Percentiles rank a stretch among this genome's conserved stretches.
Conservation (phyloP, 2,329 filamentous ascomycete species). For the Scytalidium sp. region DNA sequence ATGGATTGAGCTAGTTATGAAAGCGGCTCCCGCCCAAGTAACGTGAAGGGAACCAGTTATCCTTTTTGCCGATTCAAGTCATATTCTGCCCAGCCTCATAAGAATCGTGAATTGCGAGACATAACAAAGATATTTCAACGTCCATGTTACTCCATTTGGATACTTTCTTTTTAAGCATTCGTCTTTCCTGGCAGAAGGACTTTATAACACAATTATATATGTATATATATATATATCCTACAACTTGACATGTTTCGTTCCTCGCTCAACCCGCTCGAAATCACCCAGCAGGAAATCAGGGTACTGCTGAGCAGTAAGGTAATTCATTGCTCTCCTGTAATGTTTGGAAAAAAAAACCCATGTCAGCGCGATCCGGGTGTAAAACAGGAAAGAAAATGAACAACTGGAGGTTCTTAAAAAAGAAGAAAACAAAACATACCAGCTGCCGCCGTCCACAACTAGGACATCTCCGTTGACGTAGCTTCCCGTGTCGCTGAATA, state of each 20-base stretch:
- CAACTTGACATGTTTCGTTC: neutral
- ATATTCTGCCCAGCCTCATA: too few relatives aligned
- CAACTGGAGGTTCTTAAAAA: conserved; percentile 1
- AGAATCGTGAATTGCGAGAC: too few relatives aligned
- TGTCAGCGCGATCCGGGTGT: too few relatives aligned
- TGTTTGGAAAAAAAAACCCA: too few relatives aligned
- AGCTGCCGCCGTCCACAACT: conserved; percentile 61
- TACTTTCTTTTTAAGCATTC: too few relatives aligned
- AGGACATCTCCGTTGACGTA: conserved; percentile 82
- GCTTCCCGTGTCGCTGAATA: conserved; percentile 82
- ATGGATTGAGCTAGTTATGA: neutral
- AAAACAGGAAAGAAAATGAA: neutral
- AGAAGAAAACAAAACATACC: too few relatives aligned
- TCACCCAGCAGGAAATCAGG: neutral
- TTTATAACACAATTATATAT: too few relatives aligned
- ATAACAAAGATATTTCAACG: too few relatives aligned
- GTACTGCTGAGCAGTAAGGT: neutral
- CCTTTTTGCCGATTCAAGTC: too few relatives aligned
- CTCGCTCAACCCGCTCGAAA: neutral
- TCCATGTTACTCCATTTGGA: too few relatives aligned
- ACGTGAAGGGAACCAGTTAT: neutral
- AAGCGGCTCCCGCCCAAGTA: neutral
- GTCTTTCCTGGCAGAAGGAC: too few relatives aligned
- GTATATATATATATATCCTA: too few relatives aligned
- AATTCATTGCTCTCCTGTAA: neutral